Evolutionary conservation across 768 basidiomycete species (phyloP).

Genomic region (Boletus sp.): DNA sequence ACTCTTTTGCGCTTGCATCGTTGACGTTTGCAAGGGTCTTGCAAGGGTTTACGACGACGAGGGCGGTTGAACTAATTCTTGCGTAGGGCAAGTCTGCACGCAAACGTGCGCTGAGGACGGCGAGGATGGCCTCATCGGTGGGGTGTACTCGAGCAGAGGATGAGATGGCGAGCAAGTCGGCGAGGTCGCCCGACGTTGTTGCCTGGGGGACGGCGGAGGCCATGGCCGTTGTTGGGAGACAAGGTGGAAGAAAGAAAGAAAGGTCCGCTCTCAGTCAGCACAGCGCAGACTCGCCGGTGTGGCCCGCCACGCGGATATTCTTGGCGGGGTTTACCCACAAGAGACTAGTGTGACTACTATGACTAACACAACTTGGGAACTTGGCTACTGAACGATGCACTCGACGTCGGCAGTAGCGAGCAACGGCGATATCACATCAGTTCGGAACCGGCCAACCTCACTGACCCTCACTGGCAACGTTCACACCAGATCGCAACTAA

Average conservation of each 20-base stretch:
- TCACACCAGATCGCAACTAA: no score
- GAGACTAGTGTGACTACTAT: no score
- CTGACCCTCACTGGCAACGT: no score
- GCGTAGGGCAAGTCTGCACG: conserved; percentile 58
- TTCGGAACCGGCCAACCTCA: no score
- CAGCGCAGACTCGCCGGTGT: no score
- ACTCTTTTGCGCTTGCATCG: conserved; percentile 57
- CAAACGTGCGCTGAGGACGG: conserved; percentile 55
- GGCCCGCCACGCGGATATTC: not conserved
- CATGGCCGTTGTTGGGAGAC: conserved; percentile 32
- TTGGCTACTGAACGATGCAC: no score
- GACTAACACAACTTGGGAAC: no score
- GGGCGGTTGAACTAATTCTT: conserved; percentile 45
- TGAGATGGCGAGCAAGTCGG: conserved; percentile 41
- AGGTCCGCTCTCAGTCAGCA: not conserved
- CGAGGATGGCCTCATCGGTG: conserved; percentile 55
- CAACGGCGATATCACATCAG: no score
- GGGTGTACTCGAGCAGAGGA: conserved; percentile 46
- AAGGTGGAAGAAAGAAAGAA: conserved; percentile 10
- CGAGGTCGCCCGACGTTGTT: conserved; percentile 46
- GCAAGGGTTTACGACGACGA: conserved; percentile 61
- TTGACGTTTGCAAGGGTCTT: conserved; percentile 55
- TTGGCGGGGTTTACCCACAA: not conserved
- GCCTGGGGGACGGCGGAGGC: conserved; percentile 38
- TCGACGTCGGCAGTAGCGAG: no score